Conservation (phyloP, 108 stramenopile species). For the Skeletonema potamos region DNA sequence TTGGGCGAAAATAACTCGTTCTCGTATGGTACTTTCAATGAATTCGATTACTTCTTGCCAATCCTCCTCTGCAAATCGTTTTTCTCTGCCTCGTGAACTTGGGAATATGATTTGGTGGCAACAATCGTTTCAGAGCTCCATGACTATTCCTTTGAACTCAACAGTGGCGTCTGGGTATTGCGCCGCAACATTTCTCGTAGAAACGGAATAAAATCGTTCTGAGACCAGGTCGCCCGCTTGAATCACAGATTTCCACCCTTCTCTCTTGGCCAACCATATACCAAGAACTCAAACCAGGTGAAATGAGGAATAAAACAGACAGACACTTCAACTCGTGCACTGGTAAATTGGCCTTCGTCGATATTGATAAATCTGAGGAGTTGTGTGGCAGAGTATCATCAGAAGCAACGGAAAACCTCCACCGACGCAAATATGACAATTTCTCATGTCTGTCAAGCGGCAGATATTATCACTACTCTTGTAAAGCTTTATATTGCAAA, state of each 20-base stretch:
- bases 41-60: too few species aligned
- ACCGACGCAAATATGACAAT: constrained; percentile 1
- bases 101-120: not conserved
- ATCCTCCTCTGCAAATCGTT: too few species aligned
- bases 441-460: not conserved
- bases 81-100: not conserved
- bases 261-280: constrained; percentile 1
- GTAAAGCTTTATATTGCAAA: too few species aligned
- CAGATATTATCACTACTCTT: not conserved
- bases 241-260: not conserved
- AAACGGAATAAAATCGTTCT: not conserved
- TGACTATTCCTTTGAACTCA: not conserved
- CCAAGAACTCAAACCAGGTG: not conserved
- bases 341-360: too few species aligned
- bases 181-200: not conserved
- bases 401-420: not conserved
- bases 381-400: not conserved
- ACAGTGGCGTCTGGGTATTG: constrained; percentile 3
- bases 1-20: too few species aligned
- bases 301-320: not conserved
- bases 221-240: not conserved
- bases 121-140: not conserved
- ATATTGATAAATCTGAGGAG: too few species aligned
- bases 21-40: too few species aligned
- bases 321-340: not conserved